Base-by-base conservation (phyloP, 176 grass and related monocot species). In the Carex pumila region DNA sequence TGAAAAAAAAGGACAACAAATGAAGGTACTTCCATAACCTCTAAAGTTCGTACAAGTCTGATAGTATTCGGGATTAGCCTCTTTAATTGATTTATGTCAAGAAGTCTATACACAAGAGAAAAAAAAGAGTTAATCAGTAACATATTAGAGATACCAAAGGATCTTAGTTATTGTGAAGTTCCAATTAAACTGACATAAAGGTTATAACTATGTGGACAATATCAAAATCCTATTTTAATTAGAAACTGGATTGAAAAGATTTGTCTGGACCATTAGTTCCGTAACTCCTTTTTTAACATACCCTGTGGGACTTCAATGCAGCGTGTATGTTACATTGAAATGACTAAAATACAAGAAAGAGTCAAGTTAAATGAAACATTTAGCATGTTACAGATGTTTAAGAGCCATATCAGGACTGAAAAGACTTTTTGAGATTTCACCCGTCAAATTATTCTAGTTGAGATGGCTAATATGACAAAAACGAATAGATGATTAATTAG, bases 11-110 rank as follows among this genome's bases (percentile, higher is more conserved):
- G 61, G 9, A 50, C 47, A 76, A 66, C 37, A 39, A 25, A 21
- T 39, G 37, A 47, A 86, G 86, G 86, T 5, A 94, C 94, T 92
- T 90, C 92, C 90, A 97, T 92, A 67, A 97, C 80, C 88, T 92
- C 89, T 4, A 93, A 89, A 6, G 47, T 21, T 65, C 1, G 31
- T 80, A 97, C 84, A 39, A 87, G 71, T 31, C 88, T 79, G 62
- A 94, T 65, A n/a, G 92, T 91, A 30, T 61, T 17, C 3, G 90
- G 95, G 30, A 97, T 93, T 5, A 0, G 14, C 25, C 95, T 92
- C 67, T 3, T 85, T 85, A 97, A 87, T 1, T 17, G 71, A 54
- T 97, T 97, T 65, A 47, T 83, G 75, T 97, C 95, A 50, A 94
- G 79, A 86, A 97, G 92, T 80, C 95, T 97, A 76, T 5, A 79